Evolutionary conservation across 2,329 filamentous ascomycete species (phyloP).

Genomic region (Xylariaceae sp.): DNA sequence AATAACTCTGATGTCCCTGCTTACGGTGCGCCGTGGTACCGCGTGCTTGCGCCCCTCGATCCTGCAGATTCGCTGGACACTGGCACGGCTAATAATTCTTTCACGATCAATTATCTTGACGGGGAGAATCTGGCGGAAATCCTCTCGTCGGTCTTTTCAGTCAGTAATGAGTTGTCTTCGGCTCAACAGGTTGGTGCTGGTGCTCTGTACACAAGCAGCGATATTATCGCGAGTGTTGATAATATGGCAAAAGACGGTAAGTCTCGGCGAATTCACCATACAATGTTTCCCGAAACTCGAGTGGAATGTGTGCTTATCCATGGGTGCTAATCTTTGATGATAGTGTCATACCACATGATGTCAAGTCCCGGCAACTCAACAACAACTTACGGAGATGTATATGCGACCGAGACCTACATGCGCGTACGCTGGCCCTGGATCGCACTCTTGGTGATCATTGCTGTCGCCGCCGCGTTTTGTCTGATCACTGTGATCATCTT

Average conservation of each 20-base stretch:
- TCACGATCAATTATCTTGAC: constrained; percentile 8
- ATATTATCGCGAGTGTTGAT: constrained; percentile 6
- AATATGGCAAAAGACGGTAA: constrained; percentile 4
- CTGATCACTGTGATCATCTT: constrained; percentile 1
- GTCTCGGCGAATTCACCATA: no score
- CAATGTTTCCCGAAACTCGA: no score
- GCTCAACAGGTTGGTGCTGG: constrained; percentile 2
- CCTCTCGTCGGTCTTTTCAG: constrained; percentile 1
- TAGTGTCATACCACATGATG: constrained; percentile 15
- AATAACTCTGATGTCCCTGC: constrained; percentile 8
- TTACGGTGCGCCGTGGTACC: neutral
- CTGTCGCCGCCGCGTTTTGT: constrained; percentile 3
- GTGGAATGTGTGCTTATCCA: no score
- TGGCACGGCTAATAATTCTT: constrained; percentile 6
- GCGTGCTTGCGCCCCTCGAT: constrained; percentile 2
- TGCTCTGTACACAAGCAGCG: constrained; percentile 6
- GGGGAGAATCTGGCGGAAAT: constrained; percentile 9
- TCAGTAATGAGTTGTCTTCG: neutral
- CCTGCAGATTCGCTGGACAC: constrained; percentile 3
- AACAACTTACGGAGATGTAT: constrained; percentile 1
- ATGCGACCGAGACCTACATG: constrained; percentile 5
- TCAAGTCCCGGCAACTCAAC: constrained; percentile 9
- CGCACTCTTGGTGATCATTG: neutral
- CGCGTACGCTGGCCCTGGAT: constrained; percentile 9
- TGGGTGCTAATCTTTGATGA: no score